A percentile compares a stretch with the other conserved stretches of the same genome.
phyloP scores from a whole-genome alignment of 306 rosid species.

The Luffa aegyptiaca region DNA sequence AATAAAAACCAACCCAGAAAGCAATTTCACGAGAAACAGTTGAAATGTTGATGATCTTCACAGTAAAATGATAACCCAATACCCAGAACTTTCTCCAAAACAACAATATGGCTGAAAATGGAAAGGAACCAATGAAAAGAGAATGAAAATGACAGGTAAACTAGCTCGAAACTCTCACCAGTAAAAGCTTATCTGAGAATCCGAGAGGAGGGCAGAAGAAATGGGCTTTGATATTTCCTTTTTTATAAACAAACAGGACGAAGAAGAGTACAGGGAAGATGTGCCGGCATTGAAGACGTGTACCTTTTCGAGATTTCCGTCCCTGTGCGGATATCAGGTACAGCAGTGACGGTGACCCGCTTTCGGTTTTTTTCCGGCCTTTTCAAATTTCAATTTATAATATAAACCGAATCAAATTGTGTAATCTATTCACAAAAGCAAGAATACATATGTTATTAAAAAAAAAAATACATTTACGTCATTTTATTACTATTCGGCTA shows the following conservation, averaged over 20 bases:
- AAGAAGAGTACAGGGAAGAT: background rate
- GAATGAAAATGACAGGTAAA: background rate
- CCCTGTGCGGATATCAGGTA: background rate
- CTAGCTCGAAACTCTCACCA: constrained; percentile 11
- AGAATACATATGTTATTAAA: no score
- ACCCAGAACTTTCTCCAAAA: background rate
- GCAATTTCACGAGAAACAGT: background rate
- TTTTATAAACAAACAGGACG: background rate
- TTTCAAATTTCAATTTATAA: no score
- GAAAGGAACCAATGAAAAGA: background rate
- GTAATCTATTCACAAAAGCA: no score
- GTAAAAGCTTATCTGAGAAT: constrained; percentile 10
- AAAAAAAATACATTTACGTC: no score
- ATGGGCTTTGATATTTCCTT: background rate
- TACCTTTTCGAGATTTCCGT: constrained; percentile 1
- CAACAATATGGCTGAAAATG: background rate
- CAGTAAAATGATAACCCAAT: background rate
- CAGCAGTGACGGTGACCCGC: no score
- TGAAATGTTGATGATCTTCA: background rate
- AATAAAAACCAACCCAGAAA: background rate
- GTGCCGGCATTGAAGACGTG: background rate
- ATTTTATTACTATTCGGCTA: no score
- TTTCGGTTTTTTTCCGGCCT: no score
- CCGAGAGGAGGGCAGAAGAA: background rate
- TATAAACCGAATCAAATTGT: no score